These are phyloP conservation scores for Colletotrichum shisoi DNA, from an alignment of 2,329 filamentous ascomycete genomes.

Conservation along the genomic window DNA sequence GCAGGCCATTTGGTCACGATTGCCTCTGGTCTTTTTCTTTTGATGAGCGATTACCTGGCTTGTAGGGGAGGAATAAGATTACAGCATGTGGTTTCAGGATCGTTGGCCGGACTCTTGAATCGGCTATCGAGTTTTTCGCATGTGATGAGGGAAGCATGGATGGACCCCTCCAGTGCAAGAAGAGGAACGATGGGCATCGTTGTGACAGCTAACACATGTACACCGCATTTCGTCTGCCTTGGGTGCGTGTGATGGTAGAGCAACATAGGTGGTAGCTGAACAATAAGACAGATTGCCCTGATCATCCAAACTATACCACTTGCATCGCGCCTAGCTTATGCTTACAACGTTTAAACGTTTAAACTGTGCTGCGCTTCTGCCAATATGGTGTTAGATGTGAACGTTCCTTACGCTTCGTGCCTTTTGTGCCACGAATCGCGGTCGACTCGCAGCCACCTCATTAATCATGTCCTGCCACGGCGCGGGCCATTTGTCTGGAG, in stretches of 20 bases:
- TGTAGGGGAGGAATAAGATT: neutral
- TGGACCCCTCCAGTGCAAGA: neutral
- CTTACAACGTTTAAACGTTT: neutral
- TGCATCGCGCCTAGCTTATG: neutral
- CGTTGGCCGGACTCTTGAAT: constrained; percentile 21
- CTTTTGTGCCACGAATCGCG: no score
- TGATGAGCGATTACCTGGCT: constrained; percentile 10
- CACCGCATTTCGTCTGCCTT: neutral
- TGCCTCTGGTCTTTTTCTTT: constrained; percentile 13
- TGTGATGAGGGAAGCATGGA: constrained; percentile 22
- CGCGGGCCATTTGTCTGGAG: neutral
- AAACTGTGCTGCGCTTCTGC: no score
- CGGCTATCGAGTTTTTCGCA: constrained; percentile 13
- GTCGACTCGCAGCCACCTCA: neutral
- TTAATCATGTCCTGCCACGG: neutral
- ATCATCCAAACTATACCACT: neutral
- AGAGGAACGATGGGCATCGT: neutral
- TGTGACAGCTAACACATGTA: neutral
- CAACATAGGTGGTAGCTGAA: neutral
- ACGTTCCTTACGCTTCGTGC: neutral
- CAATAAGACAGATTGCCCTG: neutral
- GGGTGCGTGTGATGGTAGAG: neutral
- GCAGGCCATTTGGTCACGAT: constrained; percentile 28
- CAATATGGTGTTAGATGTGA: no score
- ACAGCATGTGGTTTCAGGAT: constrained; percentile 32